phyloP scores from a whole-genome alignment of 164 flowering plant genomes.

The Paratinospora sagittata region DNA sequence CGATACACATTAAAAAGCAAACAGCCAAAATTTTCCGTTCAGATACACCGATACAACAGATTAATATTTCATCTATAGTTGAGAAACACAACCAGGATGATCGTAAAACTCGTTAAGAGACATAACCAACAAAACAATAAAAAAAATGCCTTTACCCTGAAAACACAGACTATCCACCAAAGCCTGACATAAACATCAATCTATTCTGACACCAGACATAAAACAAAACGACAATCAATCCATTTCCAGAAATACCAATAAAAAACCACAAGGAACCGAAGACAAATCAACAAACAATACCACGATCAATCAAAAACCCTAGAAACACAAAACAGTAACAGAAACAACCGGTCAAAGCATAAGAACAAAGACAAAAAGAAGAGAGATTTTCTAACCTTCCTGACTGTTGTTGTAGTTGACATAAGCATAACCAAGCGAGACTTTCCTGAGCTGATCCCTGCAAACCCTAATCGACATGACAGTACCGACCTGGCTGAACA shows the following conservation, averaged over 20 bases:
- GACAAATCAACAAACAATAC: neutral
- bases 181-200: too few species aligned
- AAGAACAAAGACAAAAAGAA: neutral
- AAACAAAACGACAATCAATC: neutral
- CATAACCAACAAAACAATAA: neutral
- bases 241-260: neutral
- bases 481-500: conserved; percentile 37
- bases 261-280: neutral
- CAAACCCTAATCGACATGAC: conserved; percentile 60
- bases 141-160: too few species aligned
- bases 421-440: conserved; percentile 56
- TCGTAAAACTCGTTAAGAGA: neutral
- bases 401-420: conserved; percentile 43
- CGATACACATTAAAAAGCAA: neutral
- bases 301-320: neutral
- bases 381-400: conserved; percentile 38
- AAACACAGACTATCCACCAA: too few species aligned
- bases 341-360: neutral
- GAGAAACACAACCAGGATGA: neutral
- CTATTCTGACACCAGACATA: too few species aligned
- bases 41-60: too few species aligned
- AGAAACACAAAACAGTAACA: neutral
- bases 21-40: neutral
- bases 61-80: too few species aligned
- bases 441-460: conserved; percentile 36